These are phyloP conservation scores for Solioccasus polychromus DNA, from an alignment of 768 basidiomycete genomes.

Conservation along the genomic window DNA sequence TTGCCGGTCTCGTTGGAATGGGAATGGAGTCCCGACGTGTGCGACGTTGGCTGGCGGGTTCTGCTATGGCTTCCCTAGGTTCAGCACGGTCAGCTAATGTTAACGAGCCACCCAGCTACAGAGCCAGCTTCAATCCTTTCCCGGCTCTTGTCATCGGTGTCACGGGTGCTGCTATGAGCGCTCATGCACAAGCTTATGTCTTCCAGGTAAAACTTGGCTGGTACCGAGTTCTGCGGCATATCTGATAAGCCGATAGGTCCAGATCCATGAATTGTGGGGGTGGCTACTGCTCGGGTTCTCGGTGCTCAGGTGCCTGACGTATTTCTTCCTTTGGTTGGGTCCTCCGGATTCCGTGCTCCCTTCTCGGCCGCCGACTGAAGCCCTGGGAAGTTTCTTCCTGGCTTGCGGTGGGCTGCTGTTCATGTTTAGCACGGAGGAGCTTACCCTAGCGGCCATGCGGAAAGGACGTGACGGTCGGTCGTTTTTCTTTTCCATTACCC, in stretches of 20 bases:
- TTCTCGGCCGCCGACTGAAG: constrained; percentile 91
- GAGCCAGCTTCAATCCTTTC: constrained; percentile 84
- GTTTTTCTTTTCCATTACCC: not conserved
- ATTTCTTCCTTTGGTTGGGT: constrained; percentile 89
- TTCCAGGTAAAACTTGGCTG: constrained; percentile 58
- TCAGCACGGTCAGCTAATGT: constrained; percentile 31
- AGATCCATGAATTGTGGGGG: constrained; percentile 92
- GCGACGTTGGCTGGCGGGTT: constrained; percentile 69
- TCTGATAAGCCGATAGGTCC: constrained; percentile 48
- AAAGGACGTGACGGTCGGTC: constrained; percentile 74
- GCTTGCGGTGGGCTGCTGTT: constrained; percentile 88
- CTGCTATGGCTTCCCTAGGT: constrained; percentile 41
- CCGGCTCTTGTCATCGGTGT: constrained; percentile 92
- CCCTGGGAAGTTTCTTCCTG: constrained; percentile 81
- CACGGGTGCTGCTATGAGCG: constrained; percentile 91
- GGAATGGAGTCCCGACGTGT: constrained; percentile 77
- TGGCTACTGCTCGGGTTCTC: constrained; percentile 77
- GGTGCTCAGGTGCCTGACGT: constrained; percentile 80
- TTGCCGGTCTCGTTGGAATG: constrained; percentile 87
- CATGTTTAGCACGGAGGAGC: constrained; percentile 86
- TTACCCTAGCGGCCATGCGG: constrained; percentile 90
- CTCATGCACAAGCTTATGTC: constrained; percentile 86
- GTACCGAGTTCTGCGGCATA: not conserved
- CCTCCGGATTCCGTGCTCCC: constrained; percentile 85
- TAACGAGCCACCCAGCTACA: constrained; percentile 70